These are phyloP conservation scores for Colletotrichum sp. DNA, from an alignment of 2,329 filamentous ascomycete genomes.

Conservation along the genomic window DNA sequence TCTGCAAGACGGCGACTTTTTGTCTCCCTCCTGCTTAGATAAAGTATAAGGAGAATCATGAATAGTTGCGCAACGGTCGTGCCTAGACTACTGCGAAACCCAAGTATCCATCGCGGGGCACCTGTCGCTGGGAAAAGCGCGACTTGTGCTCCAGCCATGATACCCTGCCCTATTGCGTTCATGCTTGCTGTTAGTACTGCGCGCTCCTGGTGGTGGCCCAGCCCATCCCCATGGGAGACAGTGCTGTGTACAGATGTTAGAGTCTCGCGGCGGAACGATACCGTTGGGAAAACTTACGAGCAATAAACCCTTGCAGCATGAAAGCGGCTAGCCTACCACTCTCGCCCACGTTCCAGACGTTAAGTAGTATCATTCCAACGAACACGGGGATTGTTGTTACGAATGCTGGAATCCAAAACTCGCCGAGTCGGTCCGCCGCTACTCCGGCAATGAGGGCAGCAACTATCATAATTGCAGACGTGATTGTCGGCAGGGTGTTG, in stretches of 20 bases:
- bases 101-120: conserved; percentile 31
- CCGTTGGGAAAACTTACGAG: background rate
- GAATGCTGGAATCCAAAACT: background rate
- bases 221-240: conserved; percentile 30
- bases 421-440: background rate
- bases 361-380: background rate
- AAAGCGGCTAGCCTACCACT: background rate
- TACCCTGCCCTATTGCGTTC: conserved; percentile 45
- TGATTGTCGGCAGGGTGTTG: background rate
- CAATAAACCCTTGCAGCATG: background rate
- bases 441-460: background rate
- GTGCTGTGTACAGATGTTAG: background rate
- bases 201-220: conserved; percentile 41
- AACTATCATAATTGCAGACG: background rate
- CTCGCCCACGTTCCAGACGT: background rate
- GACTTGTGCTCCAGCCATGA: conserved; percentile 42
- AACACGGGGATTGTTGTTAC: background rate
- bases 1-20: accelerated
- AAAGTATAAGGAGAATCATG: background rate
- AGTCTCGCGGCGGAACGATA: background rate
- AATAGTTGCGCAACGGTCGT: background rate
- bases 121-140: conserved; percentile 38
- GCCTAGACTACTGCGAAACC: background rate
- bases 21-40: background rate
- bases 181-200: conserved; percentile 44